Percentiles rank a stretch among this genome's conserved stretches.
Evolutionary conservation across 345 rosid genomes (phyloP).

Genomic region (Gossypium raimondii): DNA sequence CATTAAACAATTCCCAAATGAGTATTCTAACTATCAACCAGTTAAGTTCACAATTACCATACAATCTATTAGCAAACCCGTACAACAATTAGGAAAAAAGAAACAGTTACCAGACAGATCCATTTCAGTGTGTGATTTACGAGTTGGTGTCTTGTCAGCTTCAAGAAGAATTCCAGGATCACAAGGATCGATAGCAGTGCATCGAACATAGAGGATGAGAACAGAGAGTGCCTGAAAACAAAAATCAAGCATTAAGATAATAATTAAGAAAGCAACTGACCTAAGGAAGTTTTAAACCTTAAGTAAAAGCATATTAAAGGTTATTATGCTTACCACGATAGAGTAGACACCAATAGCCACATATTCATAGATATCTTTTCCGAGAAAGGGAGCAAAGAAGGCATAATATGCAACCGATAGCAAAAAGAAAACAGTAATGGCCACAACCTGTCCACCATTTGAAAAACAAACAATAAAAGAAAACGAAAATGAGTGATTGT

Average conservation of each 20-base stretch:
- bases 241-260: constrained; percentile 4
- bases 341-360: constrained; percentile 73
- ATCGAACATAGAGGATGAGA: constrained; percentile 68
- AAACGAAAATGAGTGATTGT: background rate
- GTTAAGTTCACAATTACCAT: constrained; percentile 3
- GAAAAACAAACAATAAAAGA: background rate
- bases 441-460: constrained; percentile 54
- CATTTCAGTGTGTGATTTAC: constrained; percentile 50
- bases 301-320: background rate
- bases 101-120: constrained; percentile 42
- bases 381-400: constrained; percentile 92
- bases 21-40: background rate
- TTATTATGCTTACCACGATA: constrained; percentile 46
- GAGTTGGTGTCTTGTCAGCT: constrained; percentile 42
- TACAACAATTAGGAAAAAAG: background rate
- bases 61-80: constrained; percentile 3
- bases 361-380: constrained; percentile 59
- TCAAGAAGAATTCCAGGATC: constrained; percentile 81
- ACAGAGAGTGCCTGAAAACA: constrained; percentile 62
- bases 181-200: constrained; percentile 92
- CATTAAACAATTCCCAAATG: background rate
- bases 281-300: background rate
- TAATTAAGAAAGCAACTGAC: background rate
- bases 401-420: constrained; percentile 77
- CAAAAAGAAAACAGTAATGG: constrained; percentile 77